Conservation (phyloP, 176 grass and related monocot genomes). For the Zoysia japonica region DNA sequence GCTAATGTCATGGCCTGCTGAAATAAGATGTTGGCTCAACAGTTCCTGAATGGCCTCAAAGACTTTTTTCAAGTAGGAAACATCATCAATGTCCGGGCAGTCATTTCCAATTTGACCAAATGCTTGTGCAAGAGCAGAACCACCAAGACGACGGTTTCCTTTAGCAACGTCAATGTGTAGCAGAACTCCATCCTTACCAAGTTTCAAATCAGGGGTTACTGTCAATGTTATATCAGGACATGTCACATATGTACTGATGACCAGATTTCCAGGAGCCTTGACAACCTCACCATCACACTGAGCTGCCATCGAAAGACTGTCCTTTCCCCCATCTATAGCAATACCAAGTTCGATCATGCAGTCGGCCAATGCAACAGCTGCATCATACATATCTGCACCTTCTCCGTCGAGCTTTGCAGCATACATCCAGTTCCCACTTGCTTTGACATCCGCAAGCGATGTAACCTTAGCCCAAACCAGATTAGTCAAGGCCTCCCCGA, state of each 20-base stretch:
- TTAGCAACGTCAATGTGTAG: constrained; percentile 85
- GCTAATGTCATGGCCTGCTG: constrained; percentile 84
- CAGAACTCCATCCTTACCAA: constrained; percentile 68
- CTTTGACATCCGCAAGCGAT: constrained; percentile 78
- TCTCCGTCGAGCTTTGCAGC: constrained; percentile 89
- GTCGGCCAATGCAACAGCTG: constrained; percentile 68
- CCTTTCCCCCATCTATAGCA: constrained; percentile 87
- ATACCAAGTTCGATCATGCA: constrained; percentile 93
- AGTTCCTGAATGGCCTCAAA: constrained; percentile 72
- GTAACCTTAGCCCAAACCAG: constrained; percentile 87
- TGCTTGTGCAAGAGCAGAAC: constrained; percentile 80
- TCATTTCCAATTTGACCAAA: constrained; percentile 88
- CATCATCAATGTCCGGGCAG: constrained; percentile 85
- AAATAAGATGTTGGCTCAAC: constrained; percentile 64
- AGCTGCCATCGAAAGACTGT: constrained; percentile 95
- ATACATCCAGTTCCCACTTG: constrained; percentile 96
- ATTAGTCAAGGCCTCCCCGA: constrained; percentile 93
- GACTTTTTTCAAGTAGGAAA: constrained; percentile 67
- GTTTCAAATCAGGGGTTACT: constrained; percentile 84
- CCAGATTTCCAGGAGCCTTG: constrained; percentile 89
- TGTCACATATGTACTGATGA: constrained; percentile 83
- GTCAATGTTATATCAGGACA: constrained; percentile 94
- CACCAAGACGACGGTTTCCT: constrained; percentile 64
- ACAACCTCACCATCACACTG: constrained; percentile 73
- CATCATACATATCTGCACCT: constrained; percentile 88